These are phyloP conservation scores for Trypanosoma theileri DNA, from an alignment of 208 protist species.

Conservation along the genomic window DNA sequence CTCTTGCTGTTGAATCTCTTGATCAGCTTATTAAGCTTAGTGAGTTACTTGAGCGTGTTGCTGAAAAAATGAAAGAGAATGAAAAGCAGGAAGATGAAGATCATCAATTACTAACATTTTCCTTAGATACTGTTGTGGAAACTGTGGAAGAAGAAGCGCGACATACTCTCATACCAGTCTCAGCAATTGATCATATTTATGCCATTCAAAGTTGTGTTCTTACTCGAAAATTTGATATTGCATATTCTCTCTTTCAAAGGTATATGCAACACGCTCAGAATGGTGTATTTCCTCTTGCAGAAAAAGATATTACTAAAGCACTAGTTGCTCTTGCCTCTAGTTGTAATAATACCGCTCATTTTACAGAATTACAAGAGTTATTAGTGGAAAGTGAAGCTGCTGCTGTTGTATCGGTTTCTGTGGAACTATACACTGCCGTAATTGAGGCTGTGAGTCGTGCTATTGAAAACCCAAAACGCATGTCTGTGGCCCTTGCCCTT, in stretches of 20 bases:
- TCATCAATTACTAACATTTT: slow-evolving; percentile 28
- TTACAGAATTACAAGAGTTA: slow-evolving; percentile 57
- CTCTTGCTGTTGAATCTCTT: slow-evolving; percentile 46
- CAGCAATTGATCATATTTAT: slow-evolving; percentile 61
- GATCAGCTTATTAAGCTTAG: slow-evolving; percentile 54
- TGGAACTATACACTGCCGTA: slow-evolving; percentile 72
- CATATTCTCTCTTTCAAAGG: slow-evolving; percentile 67
- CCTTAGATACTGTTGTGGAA: slow-evolving; percentile 57
- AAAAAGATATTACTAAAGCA: slow-evolving; percentile 36
- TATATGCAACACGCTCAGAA: slow-evolving; percentile 56
- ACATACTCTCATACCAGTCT: slow-evolving; percentile 38
- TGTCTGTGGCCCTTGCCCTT: slow-evolving; percentile 71
- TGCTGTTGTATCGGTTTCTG: slow-evolving; percentile 59
- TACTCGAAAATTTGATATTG: slow-evolving; percentile 57
- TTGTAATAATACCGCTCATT: slow-evolving; percentile 50
- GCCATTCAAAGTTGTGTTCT: slow-evolving; percentile 67
- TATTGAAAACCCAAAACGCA: slow-evolving; percentile 47
- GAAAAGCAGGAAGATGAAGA: background rate
- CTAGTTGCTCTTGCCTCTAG: slow-evolving; percentile 56
- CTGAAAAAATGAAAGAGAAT: background rate
- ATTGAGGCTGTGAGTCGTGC: slow-evolving; percentile 71
- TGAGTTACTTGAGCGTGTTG: slow-evolving; percentile 28
- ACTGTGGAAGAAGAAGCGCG: slow-evolving; percentile 57
- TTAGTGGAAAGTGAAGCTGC: slow-evolving; percentile 55
- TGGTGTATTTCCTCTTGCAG: slow-evolving; percentile 38